Conservation (phyloP, 1,139 yeast species). For the Debaryomyces udenii region DNA sequence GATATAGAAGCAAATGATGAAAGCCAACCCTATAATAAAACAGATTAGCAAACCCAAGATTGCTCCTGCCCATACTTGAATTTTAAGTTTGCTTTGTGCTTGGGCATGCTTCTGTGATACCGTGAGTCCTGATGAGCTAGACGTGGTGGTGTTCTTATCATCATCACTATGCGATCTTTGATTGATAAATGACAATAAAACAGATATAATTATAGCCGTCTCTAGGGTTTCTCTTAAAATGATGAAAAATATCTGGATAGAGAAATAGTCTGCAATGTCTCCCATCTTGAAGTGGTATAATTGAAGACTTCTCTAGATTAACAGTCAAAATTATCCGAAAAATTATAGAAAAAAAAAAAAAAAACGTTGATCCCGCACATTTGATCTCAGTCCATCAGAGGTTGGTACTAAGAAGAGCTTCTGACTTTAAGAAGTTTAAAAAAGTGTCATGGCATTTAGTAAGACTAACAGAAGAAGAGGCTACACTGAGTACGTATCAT, state of each 20-base stretch:
- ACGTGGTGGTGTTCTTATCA: not conserved
- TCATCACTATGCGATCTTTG: conserved; percentile 42
- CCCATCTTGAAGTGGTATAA: conserved; percentile 14
- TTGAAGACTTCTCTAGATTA: not conserved
- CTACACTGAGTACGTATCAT: too few relatives aligned
- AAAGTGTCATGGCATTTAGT: too few relatives aligned
- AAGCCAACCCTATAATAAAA: conserved; percentile 70
- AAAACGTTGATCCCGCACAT: too few relatives aligned
- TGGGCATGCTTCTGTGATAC: conserved; percentile 9
- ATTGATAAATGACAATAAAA: conserved; percentile 75
- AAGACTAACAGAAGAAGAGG: too few relatives aligned
- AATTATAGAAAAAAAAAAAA: too few relatives aligned
- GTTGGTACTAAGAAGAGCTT: too few relatives aligned
- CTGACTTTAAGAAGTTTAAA: too few relatives aligned
- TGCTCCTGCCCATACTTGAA: conserved; percentile 89
- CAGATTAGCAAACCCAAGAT: conserved; percentile 72
- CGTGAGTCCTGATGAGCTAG: not conserved
- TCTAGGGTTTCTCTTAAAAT: conserved; percentile 85
- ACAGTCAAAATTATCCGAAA: too few relatives aligned
- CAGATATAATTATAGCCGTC: conserved; percentile 86
- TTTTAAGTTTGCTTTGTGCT: conserved; percentile 38
- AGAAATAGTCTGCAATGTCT: conserved; percentile 55
- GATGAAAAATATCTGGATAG: conserved; percentile 82
- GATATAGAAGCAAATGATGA: conserved; percentile 74
- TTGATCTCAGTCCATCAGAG: too few relatives aligned